Conservation (phyloP, 169 alveolate genomes). For the Plasmodium blacklocki region DNA sequence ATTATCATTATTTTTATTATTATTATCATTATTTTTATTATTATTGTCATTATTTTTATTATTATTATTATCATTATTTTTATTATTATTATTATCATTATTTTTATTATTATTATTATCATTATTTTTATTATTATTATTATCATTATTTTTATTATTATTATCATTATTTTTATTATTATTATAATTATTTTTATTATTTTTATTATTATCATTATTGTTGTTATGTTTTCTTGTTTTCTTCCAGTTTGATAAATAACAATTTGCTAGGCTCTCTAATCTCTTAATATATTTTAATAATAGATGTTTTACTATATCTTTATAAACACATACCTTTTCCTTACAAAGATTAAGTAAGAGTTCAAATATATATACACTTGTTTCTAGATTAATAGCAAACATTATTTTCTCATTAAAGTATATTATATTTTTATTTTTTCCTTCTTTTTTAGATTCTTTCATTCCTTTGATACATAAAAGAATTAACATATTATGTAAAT, state of each 20-base stretch:
- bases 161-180: no score
- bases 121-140: no score
- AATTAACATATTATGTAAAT: constrained; percentile 56
- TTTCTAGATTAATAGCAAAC: constrained; percentile 30
- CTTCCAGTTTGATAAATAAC: constrained; percentile 17
- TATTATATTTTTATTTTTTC: neutral
- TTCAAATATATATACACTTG: constrained; percentile 24
- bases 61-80: no score
- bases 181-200: no score
- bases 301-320: constrained; percentile 28
- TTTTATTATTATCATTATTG: no score
- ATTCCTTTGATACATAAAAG: constrained; percentile 42
- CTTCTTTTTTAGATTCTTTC: constrained; percentile 17
- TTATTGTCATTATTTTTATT: neutral
- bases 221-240: neutral
- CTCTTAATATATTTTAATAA: constrained; percentile 38
- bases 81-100: no score
- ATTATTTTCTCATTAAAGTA: constrained; percentile 15
- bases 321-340: constrained; percentile 2
- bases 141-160: no score
- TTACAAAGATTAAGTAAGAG: constrained; percentile 13
- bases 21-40: no score
- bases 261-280: constrained; percentile 10
- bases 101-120: no score
- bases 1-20: no score